These are phyloP conservation scores for Candida schatavii DNA, from an alignment of 805 yeast genomes.

Conservation along the genomic window DNA sequence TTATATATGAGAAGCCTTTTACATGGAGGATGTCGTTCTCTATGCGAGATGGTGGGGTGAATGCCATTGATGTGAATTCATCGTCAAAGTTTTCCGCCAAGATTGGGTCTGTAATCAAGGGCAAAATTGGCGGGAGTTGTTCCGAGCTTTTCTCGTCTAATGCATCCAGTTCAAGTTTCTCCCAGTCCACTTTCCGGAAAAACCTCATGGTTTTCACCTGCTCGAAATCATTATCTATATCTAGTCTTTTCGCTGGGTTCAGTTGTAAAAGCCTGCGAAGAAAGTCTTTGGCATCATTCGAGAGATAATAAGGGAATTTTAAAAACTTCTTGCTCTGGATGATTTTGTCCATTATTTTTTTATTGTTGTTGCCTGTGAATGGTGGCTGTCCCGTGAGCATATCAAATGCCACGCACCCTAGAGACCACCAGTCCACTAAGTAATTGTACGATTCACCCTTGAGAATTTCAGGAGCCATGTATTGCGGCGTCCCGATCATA, in stretches of 20 bases:
- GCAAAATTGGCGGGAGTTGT: slow-evolving; percentile 39
- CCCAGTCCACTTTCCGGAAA: slow-evolving; percentile 39
- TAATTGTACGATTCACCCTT: slow-evolving; percentile 40
- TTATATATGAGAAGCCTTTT: slow-evolving; percentile 40
- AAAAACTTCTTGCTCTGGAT: slow-evolving; percentile 30
- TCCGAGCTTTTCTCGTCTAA: slow-evolving; percentile 9
- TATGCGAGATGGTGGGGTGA: slow-evolving; percentile 28
- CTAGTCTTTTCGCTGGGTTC: slow-evolving; percentile 35
- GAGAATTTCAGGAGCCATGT: slow-evolving; percentile 48
- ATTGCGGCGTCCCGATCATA: slow-evolving; percentile 45
- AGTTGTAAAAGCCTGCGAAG: slow-evolving; percentile 35
- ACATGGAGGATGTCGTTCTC: slow-evolving; percentile 36
- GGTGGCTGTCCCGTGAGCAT: slow-evolving; percentile 45
- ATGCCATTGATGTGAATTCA: slow-evolving; percentile 40
- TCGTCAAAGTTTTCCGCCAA: slow-evolving; percentile 44
- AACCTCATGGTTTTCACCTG: slow-evolving; percentile 35
- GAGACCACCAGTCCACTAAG: slow-evolving; percentile 48
- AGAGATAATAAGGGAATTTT: slow-evolving; percentile 39
- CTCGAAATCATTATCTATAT: slow-evolving; percentile 34
- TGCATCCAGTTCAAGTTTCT: slow-evolving; percentile 24
- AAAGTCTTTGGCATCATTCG: slow-evolving; percentile 41
- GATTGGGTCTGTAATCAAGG: slow-evolving; percentile 42
- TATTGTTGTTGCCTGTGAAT: slow-evolving; percentile 40
- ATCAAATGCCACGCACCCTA: slow-evolving; percentile 44
- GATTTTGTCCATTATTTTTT: slow-evolving; percentile 39